Conservation (phyloP, 2,329 filamentous ascomycete genomes). For the Alternaria incomplexa region DNA sequence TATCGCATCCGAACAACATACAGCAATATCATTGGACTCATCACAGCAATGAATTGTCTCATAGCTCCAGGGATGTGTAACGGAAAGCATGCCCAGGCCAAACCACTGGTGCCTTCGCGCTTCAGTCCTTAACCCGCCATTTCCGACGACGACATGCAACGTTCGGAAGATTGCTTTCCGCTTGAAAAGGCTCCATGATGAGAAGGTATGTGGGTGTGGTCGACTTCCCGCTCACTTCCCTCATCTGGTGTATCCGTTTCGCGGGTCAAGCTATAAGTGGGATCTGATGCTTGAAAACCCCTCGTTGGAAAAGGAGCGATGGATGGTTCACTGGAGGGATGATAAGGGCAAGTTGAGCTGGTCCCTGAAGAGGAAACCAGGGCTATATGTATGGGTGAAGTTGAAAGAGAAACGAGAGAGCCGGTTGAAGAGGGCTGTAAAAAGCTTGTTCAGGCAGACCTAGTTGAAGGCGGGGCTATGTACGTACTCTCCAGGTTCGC, state of each 20-base stretch:
- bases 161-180: background rate
- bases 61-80: constrained; percentile 2
- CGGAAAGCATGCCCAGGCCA: background rate
- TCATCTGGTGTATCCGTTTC: background rate
- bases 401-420: background rate
- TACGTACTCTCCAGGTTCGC: background rate
- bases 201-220: background rate
- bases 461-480: background rate
- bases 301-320: background rate
- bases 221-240: background rate
- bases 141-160: background rate
- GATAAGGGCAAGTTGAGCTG: background rate
- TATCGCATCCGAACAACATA: constrained; percentile 2
- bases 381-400: background rate
- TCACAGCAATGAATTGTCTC: constrained; percentile 3
- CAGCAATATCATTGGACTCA: background rate
- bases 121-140: background rate
- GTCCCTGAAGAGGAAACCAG: background rate
- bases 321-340: background rate
- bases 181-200: constrained; percentile 1
- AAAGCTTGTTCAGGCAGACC: background rate
- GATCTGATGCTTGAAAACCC: background rate
- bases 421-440: background rate
- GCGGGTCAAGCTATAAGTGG: background rate
- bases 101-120: background rate